A percentile compares a stretch with the other conserved stretches of the same genome.
These are phyloP conservation scores for Cryphonectria carpinicola DNA, from an alignment of 2,329 filamentous ascomycete genomes.

Conservation along the genomic window DNA sequence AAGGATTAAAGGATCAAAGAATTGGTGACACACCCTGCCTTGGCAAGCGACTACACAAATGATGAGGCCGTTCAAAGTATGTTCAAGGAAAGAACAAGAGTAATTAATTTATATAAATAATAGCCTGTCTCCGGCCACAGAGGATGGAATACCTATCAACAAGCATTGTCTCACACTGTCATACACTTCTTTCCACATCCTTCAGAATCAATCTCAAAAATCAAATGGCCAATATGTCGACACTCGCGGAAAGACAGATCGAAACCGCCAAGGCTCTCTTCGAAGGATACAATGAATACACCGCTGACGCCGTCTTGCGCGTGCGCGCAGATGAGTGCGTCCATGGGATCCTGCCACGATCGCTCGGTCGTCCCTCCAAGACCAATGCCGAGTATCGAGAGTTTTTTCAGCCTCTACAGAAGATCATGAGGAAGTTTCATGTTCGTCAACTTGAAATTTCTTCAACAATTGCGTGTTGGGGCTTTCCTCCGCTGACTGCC, in stretches of 20 bases:
- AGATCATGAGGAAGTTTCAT: neutral
- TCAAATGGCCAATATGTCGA: neutral
- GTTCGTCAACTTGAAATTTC: neutral
- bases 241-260: neutral
- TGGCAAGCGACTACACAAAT: too few species aligned
- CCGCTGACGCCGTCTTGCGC: slow-evolving; percentile 1
- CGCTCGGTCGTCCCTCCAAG: neutral
- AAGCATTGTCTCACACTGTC: neutral
- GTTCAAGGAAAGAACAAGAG: neutral
- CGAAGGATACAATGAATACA: neutral
- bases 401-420: neutral
- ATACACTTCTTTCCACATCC: neutral
- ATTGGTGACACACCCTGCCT: neutral
- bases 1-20: neutral
- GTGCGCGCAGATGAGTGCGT: neutral
- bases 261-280: neutral
- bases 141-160: neutral
- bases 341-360: neutral
- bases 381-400: neutral
- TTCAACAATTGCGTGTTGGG: neutral
- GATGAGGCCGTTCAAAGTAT: neutral
- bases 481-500: neutral
- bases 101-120: neutral
- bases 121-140: neutral
- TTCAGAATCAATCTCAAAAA: neutral